Evolutionary conservation across 2,329 filamentous ascomycete species (phyloP).

Genomic region (Fusarium cicatricum): DNA sequence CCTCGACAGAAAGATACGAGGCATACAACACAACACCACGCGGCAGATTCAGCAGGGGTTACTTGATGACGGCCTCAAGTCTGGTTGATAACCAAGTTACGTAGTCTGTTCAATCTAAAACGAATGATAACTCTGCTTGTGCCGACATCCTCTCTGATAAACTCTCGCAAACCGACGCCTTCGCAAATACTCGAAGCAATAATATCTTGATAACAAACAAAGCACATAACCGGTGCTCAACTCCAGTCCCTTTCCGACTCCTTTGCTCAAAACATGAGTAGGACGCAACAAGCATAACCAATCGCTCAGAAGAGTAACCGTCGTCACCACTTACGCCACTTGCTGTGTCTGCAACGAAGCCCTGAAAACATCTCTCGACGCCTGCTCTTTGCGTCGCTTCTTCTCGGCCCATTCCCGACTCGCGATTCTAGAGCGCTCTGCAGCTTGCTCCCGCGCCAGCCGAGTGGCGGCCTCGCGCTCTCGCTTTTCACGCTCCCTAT

Average conservation of each 20-base stretch:
- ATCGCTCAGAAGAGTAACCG: neutral
- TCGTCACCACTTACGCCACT: neutral
- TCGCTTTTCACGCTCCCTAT: conserved; percentile 61
- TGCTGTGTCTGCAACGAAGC: conserved; percentile 7
- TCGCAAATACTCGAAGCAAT: conserved; percentile 22
- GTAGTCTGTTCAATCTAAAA: conserved; percentile 20
- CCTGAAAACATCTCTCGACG: conserved; percentile 26
- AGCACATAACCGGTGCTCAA: conserved; percentile 25
- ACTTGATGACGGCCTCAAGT: conserved; percentile 12
- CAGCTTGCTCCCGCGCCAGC: conserved; percentile 65
- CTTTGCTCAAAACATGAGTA: conserved; percentile 18
- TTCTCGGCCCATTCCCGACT: conserved; percentile 71
- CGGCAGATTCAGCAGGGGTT: neutral
- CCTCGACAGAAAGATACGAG: neutral
- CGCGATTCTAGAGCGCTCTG: conserved; percentile 65
- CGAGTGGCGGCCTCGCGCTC: conserved; percentile 64
- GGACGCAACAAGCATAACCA: neutral
- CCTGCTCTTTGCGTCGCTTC: conserved; percentile 54
- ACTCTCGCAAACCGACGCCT: conserved; percentile 19
- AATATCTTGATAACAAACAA: conserved; percentile 28
- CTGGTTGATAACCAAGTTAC: conserved; percentile 19
- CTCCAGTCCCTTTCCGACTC: conserved; percentile 33
- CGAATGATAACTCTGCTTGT: conserved; percentile 1
- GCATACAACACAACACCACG: neutral
- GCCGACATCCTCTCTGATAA: conserved; percentile 7